Evolutionary conservation across 345 rosid genomes (phyloP).

Genomic region (Eucalyptus curtisii): DNA sequence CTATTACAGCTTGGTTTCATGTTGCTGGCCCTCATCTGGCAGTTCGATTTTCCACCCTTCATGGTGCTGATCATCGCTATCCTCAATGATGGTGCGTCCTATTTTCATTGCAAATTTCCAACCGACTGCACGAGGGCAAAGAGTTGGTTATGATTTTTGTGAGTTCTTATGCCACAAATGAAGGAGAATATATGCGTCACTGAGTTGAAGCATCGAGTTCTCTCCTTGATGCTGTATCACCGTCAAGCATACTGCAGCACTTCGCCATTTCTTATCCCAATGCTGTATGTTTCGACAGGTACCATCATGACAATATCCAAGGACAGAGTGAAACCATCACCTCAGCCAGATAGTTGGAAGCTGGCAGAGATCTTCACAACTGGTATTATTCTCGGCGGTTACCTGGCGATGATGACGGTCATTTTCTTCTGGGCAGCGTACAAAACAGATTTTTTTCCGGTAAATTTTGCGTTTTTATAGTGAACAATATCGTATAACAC

Average conservation of each 20-base stretch:
- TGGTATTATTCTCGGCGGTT: background rate
- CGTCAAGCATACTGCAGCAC: background rate
- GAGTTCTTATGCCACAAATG: background rate
- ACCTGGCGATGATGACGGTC: background rate
- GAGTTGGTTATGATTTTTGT: background rate
- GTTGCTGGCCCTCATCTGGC: conserved; percentile 58
- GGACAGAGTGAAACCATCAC: background rate
- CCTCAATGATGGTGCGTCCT: background rate
- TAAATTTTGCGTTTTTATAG: background rate
- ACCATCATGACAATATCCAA: background rate
- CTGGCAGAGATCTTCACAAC: background rate
- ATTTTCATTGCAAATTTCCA: background rate
- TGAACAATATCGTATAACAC: background rate
- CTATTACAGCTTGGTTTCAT: conserved; percentile 45
- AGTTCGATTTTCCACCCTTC: conserved; percentile 61
- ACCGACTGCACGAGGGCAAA: background rate
- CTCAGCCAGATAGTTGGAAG: background rate
- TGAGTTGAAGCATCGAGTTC: background rate
- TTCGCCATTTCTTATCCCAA: background rate
- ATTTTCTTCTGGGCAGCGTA: background rate
- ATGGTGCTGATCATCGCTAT: conserved; percentile 58
- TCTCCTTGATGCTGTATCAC: background rate
- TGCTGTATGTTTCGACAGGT: background rate
- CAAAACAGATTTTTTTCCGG: background rate
- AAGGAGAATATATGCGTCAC: background rate